These are phyloP conservation scores for Melaleuca alternifolia DNA, from an alignment of 345 rosid species.

Conservation along the genomic window DNA sequence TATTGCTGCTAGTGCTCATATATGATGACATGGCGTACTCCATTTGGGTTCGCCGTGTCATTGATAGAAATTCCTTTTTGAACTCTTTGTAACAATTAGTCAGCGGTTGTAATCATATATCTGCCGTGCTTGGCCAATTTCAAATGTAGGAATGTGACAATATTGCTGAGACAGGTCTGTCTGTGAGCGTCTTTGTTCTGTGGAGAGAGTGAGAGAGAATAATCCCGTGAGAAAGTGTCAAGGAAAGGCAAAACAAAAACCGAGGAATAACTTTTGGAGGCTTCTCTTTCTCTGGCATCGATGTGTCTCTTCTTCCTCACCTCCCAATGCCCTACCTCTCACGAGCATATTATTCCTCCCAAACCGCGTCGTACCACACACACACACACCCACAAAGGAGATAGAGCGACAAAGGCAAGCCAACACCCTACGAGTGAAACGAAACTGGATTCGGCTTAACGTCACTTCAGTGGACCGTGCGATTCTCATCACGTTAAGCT, in stretches of 20 bases:
- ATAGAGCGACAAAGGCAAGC: not conserved
- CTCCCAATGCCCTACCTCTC: not conserved
- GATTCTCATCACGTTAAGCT: not conserved
- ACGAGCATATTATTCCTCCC: not conserved
- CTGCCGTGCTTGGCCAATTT: not conserved
- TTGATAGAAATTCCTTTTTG: not conserved
- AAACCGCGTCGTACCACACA: not conserved
- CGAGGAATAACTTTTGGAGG: not conserved
- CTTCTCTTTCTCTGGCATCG: not conserved
- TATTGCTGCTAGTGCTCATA: not conserved
- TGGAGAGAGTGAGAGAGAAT: not conserved
- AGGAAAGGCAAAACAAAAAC: not conserved
- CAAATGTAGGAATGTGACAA: not conserved
- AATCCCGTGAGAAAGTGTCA: not conserved
- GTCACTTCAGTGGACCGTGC: not conserved
- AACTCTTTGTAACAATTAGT: not conserved
- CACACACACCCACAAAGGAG: not conserved
- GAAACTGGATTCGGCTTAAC: not conserved
- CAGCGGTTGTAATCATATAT: not conserved
- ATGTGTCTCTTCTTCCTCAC: not conserved
- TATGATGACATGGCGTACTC: not conserved
- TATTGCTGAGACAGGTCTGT: not conserved
- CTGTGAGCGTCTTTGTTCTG: not conserved
- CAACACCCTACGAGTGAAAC: not conserved
- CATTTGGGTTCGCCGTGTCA: not conserved